A percentile compares a stretch with the other conserved stretches of the same genome.
Conservation (phyloP, 805 yeast genomes). For the Cyberlindnera samutprakarnensis region DNA sequence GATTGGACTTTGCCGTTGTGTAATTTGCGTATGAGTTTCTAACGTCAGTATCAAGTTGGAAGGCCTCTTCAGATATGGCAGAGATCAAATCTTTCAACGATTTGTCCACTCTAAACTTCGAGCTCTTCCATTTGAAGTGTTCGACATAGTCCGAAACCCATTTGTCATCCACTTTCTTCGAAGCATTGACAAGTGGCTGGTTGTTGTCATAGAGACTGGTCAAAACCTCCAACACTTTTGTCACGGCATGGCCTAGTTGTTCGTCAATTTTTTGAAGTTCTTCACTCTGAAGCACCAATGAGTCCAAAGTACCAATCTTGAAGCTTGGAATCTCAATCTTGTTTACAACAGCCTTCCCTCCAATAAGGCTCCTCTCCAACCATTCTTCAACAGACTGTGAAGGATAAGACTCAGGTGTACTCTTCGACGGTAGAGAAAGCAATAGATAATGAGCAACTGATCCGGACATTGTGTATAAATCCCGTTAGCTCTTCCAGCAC, state of each 20-base stretch:
- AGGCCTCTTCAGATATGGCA: slow-evolving; percentile 65
- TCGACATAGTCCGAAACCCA: slow-evolving; percentile 60
- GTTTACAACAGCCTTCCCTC: slow-evolving; percentile 51
- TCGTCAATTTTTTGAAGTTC: slow-evolving; percentile 76
- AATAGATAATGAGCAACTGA: slow-evolving; percentile 39
- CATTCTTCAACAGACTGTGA: slow-evolving; percentile 37
- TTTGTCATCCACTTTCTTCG: slow-evolving; percentile 44
- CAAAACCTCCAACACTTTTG: slow-evolving; percentile 73
- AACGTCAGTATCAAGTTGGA: slow-evolving; percentile 79
- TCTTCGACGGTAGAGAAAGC: slow-evolving; percentile 46
- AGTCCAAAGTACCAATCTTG: slow-evolving; percentile 92
- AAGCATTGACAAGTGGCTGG: slow-evolving; percentile 34
- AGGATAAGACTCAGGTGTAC: slow-evolving; percentile 46
- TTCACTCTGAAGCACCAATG: slow-evolving; percentile 83
- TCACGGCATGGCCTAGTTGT: slow-evolving; percentile 63
- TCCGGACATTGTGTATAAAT: slow-evolving; percentile 21
- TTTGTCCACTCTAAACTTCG: slow-evolving; percentile 80
- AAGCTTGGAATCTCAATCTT: slow-evolving; percentile 69
- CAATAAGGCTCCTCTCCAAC: slow-evolving; percentile 47
- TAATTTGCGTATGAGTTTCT: slow-evolving; percentile 67
- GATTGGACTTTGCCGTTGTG: slow-evolving; percentile 74
- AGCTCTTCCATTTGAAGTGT: slow-evolving; percentile 79
- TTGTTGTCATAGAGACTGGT: slow-evolving; percentile 37
- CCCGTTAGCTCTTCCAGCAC: too few relatives aligned
- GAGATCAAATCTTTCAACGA: slow-evolving; percentile 71